Evolutionary conservation across 495 filamentous ascomycete genomes (phyloP), one percentile per base, ranked within the genome.

Genomic region (Umbilicaria muhlenbergii): DNA sequence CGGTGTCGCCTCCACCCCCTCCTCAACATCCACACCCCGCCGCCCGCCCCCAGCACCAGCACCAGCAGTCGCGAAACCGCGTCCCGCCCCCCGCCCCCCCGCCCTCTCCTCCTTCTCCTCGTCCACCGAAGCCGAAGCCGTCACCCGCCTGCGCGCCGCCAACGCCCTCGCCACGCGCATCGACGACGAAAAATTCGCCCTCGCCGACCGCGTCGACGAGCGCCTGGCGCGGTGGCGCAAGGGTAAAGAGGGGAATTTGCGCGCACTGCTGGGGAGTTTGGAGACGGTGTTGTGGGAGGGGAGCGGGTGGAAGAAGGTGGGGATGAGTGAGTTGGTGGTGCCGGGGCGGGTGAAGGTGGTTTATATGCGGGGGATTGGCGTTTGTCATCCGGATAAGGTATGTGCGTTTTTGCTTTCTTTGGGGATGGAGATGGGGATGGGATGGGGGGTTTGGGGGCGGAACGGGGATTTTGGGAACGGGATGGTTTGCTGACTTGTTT

Each of bases 331-430:
- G 59, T 57, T 98, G 51, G 77, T 98, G 33, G 66, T 93, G 67
- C 78, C 87, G 35, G 80, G 78, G 38, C 93, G 84, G 70, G 91
- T 95, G 39, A 98, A 98, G 75, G 76, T 96, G 43, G 72, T 83
- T 44, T 98, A 98, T 55, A 96, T 98, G 91, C 94, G 93, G 74
- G 91, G 86, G 5, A 95, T 98, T 77, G 82, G 78, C 5, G 96
- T 94, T 72, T 87, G 91, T 50, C 91, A 98, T 70, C 91, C 91
- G 47, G 91, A 98, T 59, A 98, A 98, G 80, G 91, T 95, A 67
- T 59, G 75, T 65, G 48, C 43, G 43, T 31, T 31, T 24, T 40
- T 49, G 38, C 15, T 6, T 32, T 36, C 37, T 14, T 12, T n/a
- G 40, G 40, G 33, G 3, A 42, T 42, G 24, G 40, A 34, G 7